These are phyloP conservation scores for Thraustotheca clavata DNA, from an alignment of 352 stramenopile genomes.

Conservation along the genomic window DNA sequence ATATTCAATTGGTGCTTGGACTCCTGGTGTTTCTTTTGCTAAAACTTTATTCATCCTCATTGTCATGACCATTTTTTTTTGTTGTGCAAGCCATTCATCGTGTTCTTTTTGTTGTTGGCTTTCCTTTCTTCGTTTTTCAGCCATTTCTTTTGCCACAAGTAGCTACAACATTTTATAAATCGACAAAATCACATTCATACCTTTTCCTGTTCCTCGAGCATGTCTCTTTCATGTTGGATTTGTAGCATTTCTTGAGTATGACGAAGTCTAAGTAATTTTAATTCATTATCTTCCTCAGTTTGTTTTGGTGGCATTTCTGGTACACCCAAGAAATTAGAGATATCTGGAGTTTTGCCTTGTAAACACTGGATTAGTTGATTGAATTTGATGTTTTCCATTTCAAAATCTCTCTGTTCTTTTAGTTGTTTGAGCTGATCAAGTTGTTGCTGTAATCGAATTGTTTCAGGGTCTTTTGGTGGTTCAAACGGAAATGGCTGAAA, in stretches of 20 bases:
- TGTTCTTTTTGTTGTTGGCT: conserved; percentile 39
- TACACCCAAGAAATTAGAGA: not conserved
- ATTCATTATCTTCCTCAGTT: not conserved
- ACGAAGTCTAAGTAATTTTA: not conserved
- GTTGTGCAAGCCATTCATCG: conserved; percentile 38
- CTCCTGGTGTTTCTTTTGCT: conserved; percentile 21
- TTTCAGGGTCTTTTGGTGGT: conserved; percentile 7
- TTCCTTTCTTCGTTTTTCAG: conserved; percentile 34
- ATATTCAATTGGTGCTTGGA: conserved; percentile 23
- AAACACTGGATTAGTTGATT: conserved; percentile 14
- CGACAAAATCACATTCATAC: conserved; percentile 20
- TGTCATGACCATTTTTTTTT: conserved; percentile 41
- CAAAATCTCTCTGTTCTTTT: conserved; percentile 26
- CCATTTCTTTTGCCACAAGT: conserved; percentile 37
- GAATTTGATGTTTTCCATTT: conserved; percentile 6
- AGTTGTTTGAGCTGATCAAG: conserved; percentile 26
- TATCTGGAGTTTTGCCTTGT: not conserved
- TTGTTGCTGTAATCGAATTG: conserved; percentile 27
- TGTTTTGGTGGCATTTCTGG: not conserved
- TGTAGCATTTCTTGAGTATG: conserved; percentile 38
- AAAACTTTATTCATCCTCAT: conserved; percentile 36
- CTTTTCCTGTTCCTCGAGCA: conserved; percentile 56
- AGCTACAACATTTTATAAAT: conserved; percentile 23
- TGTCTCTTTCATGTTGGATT: conserved; percentile 41
- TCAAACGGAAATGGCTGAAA: conserved; percentile 6